Base-by-base conservation (phyloP, 2,329 filamentous ascomycete genomes). In the Ascochyta lentis region DNA sequence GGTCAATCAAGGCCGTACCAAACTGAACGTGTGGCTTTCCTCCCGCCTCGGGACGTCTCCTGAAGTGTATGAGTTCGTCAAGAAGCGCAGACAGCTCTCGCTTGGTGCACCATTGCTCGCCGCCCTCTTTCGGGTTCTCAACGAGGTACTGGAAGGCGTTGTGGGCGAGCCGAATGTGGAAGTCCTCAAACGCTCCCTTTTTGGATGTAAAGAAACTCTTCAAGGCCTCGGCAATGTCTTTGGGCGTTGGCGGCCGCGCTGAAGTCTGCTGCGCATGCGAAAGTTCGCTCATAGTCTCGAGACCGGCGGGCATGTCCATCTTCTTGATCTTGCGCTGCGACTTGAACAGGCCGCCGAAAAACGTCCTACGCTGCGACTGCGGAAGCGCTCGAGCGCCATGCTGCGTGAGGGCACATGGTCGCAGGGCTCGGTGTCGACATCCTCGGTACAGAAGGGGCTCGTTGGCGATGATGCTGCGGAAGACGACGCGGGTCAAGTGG, bases 251-350 rank as follows among this genome's bases (percentile, higher is more conserved):
- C 9, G 86, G 83, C 31, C 91, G 84, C 33, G 87, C 80, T 47
- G 84, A 82, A 52, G 90, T 83, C 47, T 84, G 81, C 63, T 88
- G 78, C 57, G 86, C 84, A 63, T 85, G 84, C 48, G 84, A 80
- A 72, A 91, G 84, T 55, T 90, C 84, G 66, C 90, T 83, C 78
- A 96, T 85, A 15, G 83, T 84, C 61, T 86, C 85, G 67, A 92
- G 84, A 49, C 92, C 92, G 0, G 86, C 89, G 67, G 87, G 89
- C 57, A 87, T 79, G 65, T 87, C 82, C 46, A 87, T 80, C 22
- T 85, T 80, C 71, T 86, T 88, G 39, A 87, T 76, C 55, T 72
- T 73, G 50, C 85, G 81, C 16, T 86, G 82, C 9, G 85, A 78
- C 65, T 86, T 86, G 62, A 90, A 85, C 59, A 90, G 84, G 42